Evolutionary conservation across 768 basidiomycete species (phyloP).

Genomic region (Boletus huronensis): DNA sequence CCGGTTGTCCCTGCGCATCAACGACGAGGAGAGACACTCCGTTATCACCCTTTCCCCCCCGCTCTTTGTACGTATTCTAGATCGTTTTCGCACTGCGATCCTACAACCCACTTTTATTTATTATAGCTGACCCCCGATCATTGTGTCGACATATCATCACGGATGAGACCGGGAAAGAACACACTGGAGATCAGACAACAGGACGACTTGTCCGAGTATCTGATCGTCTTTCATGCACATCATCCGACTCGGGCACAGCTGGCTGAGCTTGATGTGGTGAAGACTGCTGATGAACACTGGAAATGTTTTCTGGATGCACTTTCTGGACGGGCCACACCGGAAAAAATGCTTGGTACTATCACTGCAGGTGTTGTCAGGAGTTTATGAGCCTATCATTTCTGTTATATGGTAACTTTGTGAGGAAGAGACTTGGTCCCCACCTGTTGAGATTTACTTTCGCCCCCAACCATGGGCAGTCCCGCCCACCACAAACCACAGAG

Average conservation of each 20-base stretch:
- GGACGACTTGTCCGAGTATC: conserved; percentile 42
- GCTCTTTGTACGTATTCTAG: conserved; percentile 34
- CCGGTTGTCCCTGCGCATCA: conserved; percentile 14
- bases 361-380: not conserved
- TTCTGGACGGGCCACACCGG: conserved; percentile 6
- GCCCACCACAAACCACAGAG: not conserved
- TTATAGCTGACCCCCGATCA: conserved; percentile 45
- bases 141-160: conserved; percentile 50
- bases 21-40: conserved; percentile 3
- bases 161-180: conserved; percentile 41
- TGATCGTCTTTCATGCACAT: conserved; percentile 48
- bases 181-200: conserved; percentile 41
- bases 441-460: not conserved
- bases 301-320: conserved; percentile 12
- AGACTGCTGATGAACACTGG: conserved; percentile 20
- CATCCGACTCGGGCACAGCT: conserved; percentile 47
- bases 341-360: not conserved
- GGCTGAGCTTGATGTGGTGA: conserved; percentile 17
- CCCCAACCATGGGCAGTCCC: not conserved
- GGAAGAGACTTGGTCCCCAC: not conserved
- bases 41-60: conserved; percentile 28
- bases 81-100: not conserved
- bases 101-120: not conserved
- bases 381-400: not conserved
- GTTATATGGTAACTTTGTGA: not conserved